Conservation (phyloP, 2,329 filamentous ascomycete genomes). For the Ciborinia camelliae region DNA sequence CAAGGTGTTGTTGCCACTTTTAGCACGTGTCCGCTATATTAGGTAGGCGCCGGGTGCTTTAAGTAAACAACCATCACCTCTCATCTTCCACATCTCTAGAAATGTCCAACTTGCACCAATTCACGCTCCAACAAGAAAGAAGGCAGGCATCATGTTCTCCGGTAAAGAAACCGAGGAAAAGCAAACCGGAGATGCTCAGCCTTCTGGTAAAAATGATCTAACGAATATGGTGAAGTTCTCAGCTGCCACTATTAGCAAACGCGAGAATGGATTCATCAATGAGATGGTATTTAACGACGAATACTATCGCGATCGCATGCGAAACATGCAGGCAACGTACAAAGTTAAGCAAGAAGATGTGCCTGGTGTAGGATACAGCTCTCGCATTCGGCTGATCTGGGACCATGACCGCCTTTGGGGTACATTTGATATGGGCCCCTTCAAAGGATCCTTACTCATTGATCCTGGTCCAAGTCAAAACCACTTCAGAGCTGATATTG, state of each 20-base stretch:
- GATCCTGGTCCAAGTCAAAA: slow-evolving; percentile 8
- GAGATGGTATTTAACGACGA: background rate
- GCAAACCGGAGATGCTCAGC: background rate
- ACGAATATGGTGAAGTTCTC: background rate
- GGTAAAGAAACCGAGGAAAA: background rate
- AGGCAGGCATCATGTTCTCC: background rate
- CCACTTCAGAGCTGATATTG: slow-evolving; percentile 9
- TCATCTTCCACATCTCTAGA: background rate
- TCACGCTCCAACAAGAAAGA: background rate
- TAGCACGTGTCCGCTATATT: background rate
- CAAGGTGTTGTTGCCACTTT: background rate
- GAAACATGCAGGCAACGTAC: slow-evolving; percentile 9
- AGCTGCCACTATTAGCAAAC: slow-evolving; percentile 4
- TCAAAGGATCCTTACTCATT: background rate
- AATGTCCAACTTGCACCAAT: background rate
- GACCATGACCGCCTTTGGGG: slow-evolving; percentile 10
- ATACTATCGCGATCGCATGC: slow-evolving; percentile 7
- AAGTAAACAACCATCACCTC: background rate
- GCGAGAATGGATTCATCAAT: slow-evolving; percentile 2
- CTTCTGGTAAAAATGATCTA: background rate
- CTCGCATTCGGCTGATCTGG: slow-evolving; percentile 10
- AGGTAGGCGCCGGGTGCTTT: background rate
- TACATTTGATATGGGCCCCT: background rate
- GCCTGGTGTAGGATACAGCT: background rate
- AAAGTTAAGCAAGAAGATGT: background rate